Percentiles rank a stretch among this genome's conserved stretches.
Conservation (phyloP, 768 basidiomycete species). For the Tulasnella calospora region DNA sequence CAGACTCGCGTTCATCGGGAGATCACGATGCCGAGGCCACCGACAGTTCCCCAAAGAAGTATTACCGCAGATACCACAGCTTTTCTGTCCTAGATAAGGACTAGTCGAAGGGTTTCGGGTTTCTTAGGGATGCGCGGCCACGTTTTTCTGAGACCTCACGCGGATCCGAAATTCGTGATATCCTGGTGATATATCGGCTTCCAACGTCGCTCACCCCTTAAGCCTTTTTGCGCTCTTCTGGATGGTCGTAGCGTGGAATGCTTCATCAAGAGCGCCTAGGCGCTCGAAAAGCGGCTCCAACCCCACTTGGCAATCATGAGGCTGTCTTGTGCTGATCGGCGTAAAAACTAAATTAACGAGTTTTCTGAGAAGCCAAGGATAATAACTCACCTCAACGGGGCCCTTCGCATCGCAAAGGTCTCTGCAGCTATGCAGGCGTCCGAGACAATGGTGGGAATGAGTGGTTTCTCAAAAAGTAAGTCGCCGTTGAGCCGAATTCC, state of each 20-base stretch:
- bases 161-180: background rate
- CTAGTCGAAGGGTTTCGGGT: background rate
- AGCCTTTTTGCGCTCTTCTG: background rate
- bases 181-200: background rate
- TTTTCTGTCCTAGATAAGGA: conserved; percentile 2
- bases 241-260: background rate
- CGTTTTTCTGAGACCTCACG: background rate
- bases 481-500: background rate
- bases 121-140: background rate
- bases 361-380: background rate
- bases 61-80: background rate
- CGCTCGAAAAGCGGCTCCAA: background rate
- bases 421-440: background rate
- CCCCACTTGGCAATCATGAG: background rate
- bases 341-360: background rate
- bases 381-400: background rate
- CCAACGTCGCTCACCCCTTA: background rate
- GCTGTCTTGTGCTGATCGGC: background rate
- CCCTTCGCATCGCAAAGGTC: background rate
- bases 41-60: background rate
- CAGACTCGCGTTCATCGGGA: background rate
- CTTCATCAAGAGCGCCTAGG: background rate
- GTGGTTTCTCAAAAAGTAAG: background rate
- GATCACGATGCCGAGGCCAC: conserved; percentile 3
- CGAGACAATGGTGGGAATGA: background rate